A percentile compares a stretch with the other conserved stretches of the same genome.
phyloP scores from a whole-genome alignment of 352 stramenopile species.

The Pythium volutum region DNA sequence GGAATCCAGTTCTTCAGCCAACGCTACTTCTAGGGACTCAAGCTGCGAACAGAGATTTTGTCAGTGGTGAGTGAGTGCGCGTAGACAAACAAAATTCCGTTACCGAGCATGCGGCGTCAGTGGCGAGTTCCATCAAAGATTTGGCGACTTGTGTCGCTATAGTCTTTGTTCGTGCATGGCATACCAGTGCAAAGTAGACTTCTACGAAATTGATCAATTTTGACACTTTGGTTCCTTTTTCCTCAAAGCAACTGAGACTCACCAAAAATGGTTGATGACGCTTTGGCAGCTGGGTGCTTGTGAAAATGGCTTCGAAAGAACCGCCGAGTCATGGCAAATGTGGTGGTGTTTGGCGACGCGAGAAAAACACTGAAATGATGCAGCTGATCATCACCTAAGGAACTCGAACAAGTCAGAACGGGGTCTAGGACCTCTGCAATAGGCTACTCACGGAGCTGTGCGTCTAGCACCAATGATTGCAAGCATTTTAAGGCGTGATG shows the following conservation, averaged over 20 bases:
- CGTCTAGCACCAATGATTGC: conserved; percentile 16
- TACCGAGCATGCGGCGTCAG: neutral
- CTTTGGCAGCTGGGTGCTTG: conserved; percentile 3
- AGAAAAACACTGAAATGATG: conserved; percentile 18
- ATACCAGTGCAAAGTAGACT: conserved; percentile 21
- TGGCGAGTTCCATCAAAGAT: conserved; percentile 5
- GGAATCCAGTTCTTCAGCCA: conserved; percentile 12
- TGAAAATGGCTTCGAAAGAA: conserved; percentile 20
- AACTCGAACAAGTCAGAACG: neutral
- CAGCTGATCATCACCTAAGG: conserved; percentile 18
- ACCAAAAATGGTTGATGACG: conserved; percentile 19
- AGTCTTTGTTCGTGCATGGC: neutral
- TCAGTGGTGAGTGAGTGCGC: neutral
- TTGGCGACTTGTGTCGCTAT: neutral
- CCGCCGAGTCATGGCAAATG: neutral
- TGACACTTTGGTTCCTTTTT: neutral
- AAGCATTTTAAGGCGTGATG: conserved; percentile 15
- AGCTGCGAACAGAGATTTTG: neutral
- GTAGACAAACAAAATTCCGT: neutral
- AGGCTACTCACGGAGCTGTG: conserved; percentile 15
- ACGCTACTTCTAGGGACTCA: conserved; percentile 9
- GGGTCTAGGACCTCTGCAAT: neutral
- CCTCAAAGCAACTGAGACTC: neutral
- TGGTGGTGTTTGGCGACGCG: neutral
- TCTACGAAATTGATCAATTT: neutral